Evolutionary conservation across 176 grass and related monocot genomes (phyloP).

Genomic region (Zizania latifolia): DNA sequence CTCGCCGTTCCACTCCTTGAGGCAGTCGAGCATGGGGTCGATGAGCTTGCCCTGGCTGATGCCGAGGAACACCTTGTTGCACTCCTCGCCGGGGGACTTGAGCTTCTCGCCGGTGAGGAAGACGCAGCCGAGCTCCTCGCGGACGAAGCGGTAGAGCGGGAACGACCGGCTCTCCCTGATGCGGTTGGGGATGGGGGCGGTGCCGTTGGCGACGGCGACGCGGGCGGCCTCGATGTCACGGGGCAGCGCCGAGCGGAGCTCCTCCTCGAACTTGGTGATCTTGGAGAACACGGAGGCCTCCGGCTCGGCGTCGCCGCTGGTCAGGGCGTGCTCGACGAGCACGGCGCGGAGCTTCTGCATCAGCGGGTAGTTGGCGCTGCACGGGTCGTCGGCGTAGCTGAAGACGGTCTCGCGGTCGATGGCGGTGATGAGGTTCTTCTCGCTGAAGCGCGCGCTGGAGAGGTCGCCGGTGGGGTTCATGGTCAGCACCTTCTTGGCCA

Average conservation of each 20-base stretch:
- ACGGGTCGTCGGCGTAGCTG: slow-evolving; percentile 69
- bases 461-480: slow-evolving; percentile 57
- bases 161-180: slow-evolving; percentile 64
- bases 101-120: slow-evolving; percentile 86
- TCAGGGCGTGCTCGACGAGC: slow-evolving; percentile 67
- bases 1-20: slow-evolving; percentile 83
- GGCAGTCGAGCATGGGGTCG: slow-evolving; percentile 75
- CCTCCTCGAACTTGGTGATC: slow-evolving; percentile 73
- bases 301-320: slow-evolving; percentile 45
- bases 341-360: slow-evolving; percentile 74
- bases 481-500: slow-evolving; percentile 69
- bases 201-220: slow-evolving; percentile 48
- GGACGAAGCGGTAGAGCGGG: slow-evolving; percentile 66
- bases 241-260: slow-evolving; percentile 48
- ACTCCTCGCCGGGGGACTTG: slow-evolving; percentile 74
- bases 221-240: slow-evolving; percentile 61
- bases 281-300: slow-evolving; percentile 68
- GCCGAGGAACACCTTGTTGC: slow-evolving; percentile 68
- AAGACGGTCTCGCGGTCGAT: slow-evolving; percentile 73
- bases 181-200: slow-evolving; percentile 45
- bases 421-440: slow-evolving; percentile 62
- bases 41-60: slow-evolving; percentile 73
- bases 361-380: slow-evolving; percentile 55
- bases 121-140: slow-evolving; percentile 66
- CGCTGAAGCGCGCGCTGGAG: slow-evolving; percentile 59